A percentile compares a stretch with the other conserved stretches of the same genome.
Conservation (phyloP, 148 eudicot genomes). For the Drosera capensis region DNA sequence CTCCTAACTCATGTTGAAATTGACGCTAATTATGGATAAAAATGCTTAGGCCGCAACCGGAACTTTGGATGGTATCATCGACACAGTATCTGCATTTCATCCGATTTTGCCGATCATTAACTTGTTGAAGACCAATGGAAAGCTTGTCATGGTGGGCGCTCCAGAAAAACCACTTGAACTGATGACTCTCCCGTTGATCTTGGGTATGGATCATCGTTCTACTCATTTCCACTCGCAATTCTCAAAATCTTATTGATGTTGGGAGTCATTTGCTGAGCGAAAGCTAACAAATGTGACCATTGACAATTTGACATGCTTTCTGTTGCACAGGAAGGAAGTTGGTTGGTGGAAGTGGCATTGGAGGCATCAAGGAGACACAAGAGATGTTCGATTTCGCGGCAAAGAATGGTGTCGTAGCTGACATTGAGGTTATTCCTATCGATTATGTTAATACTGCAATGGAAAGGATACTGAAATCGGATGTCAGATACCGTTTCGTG, state of each 20-base stretch:
- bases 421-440: slow-evolving; percentile 40
- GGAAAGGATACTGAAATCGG: slow-evolving; percentile 42
- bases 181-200: slow-evolving; percentile 28
- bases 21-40: not conserved
- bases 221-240: not conserved
- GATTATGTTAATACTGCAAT: slow-evolving; percentile 33
- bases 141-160: slow-evolving; percentile 38
- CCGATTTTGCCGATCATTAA: slow-evolving; percentile 39
- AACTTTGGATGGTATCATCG: slow-evolving; percentile 56
- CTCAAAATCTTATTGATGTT: not conserved
- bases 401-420: slow-evolving; percentile 33
- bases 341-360: slow-evolving; percentile 47
- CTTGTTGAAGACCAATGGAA: slow-evolving; percentile 46
- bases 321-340: slow-evolving; percentile 17
- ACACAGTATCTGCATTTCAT: slow-evolving; percentile 56
- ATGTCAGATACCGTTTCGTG: slow-evolving; percentile 55
- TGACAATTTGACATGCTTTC: not conserved
- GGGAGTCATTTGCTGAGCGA: not conserved
- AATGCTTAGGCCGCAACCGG: slow-evolving; percentile 39
- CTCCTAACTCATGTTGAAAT: not conserved
- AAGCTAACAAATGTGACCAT: not conserved
- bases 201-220: slow-evolving; percentile 20
- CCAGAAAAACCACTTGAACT: slow-evolving; percentile 49
- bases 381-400: slow-evolving; percentile 58
- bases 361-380: slow-evolving; percentile 57